Evolutionary conservation across 768 basidiomycete genomes (phyloP), one percentile per base, ranked within the genome.

Genomic region (Hirschioporus abietinus): DNA sequence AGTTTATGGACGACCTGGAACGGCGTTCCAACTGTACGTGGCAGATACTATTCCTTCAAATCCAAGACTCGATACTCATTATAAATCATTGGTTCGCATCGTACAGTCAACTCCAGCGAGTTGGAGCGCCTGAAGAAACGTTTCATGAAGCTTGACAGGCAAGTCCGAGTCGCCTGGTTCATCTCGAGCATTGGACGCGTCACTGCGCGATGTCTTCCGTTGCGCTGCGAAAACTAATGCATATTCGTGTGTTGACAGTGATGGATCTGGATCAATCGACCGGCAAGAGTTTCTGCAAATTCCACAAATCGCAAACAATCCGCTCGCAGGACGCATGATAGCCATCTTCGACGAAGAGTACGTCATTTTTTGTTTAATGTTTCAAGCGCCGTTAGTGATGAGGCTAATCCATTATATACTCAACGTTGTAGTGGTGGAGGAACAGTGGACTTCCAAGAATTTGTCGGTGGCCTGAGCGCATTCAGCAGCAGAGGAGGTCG

Each of bases 291-390:
- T 99, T 80, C 81, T 99, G 68, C 95, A 95, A 82, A 97, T 99
- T 84, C 97, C 97, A 0, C 95, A 96, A 81, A 99, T 99, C 73
- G 96, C 96, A 24, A 95, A 93, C 66, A 99, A 99, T 77, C 97
- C 97, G 0, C 81, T 99, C 62, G 95, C 97, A 64, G 92, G 91
- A 65, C 88, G 97, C 67, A 95, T 99, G 95, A 99, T 99, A 74
- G 97, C 97, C 64, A 99, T 99, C 74, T 99, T 99, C 73, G 97
- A 99, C 74, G 94, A 98, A 79, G 96, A 99, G 96, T 99, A 72
- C 78, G 94, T 87, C 60, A 25, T 66, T 7, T 65, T 65, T 57
- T 42, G 1, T 61, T 10, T 59, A 52, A 26, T 62, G 23, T 7
- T 57, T 59, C n/a, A n/a, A n/a, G 34, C 25, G 24, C 17, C 25